Base-by-base conservation (phyloP, 306 rosid genomes). In the Casuarina glauca region DNA sequence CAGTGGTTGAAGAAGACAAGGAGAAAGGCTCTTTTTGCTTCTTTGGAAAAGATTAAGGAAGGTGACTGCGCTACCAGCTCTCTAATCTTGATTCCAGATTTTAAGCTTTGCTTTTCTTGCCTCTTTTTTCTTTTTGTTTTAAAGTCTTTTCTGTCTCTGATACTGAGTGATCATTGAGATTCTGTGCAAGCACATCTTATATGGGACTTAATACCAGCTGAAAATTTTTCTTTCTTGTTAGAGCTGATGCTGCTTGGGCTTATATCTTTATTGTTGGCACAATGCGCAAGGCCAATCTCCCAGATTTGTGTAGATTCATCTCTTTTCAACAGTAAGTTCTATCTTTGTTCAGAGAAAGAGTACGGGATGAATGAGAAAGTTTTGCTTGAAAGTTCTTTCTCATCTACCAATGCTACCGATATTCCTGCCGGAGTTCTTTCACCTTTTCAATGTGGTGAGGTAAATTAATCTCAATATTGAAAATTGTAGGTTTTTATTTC, bases 221-320 rank as follows among this genome's bases (percentile, higher is more conserved):
- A 39, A 45, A 64, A 15, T 41, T 41, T 66, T 66, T 42, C 58
- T 61, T 81, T 85, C 53, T 35, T 89, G 88, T 69, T 82, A 95
- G 98, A 95, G 88, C 72, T 95, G 86, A 95, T 95, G 98, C 96
- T 92, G 82, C 98, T 89, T 81, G 97, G 97, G 57, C 97, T 91
- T 9, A 86, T 95, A 88, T 95, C 98, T 69, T 86, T 95, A 86
- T 77, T 92, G 86, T 83, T 95, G 96, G 88, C 98, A 73, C 97
- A 89, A 86, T 88, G 91, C 4, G 97, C 97, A 51, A 86, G 97
- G 60, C 89, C 91, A 93, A 91, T 95, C 79, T 95, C 97, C 52
- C 91, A 91, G 85, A 95, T 95, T 79, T 95, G 98, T 75, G 91
- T 95, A 39, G 82, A 85, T 80, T 92, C 98, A 63, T 86, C 98